Evolutionary conservation across 2,329 filamentous ascomycete species (phyloP).

Genomic region (Chrysoporthe cubensis): DNA sequence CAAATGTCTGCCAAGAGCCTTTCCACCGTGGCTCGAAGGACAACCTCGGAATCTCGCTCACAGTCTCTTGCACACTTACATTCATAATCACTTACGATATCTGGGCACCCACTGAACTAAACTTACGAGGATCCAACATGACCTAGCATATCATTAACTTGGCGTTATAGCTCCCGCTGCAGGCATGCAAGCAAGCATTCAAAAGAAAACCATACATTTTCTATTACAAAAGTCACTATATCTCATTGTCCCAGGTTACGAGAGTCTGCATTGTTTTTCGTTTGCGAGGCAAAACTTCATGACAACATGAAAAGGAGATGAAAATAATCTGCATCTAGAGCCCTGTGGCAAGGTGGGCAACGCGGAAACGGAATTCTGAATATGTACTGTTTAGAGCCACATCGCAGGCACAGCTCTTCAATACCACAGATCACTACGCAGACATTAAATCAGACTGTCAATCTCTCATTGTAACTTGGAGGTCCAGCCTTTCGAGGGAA

Average conservation of each 20-base stretch:
- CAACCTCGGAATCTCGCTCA: neutral
- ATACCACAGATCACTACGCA: neutral
- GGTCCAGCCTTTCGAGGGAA: neutral
- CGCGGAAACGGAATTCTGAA: neutral
- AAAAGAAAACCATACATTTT: neutral
- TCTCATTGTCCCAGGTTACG: neutral
- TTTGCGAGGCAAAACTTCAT: neutral
- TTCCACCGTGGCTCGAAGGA: neutral
- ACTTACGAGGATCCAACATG: neutral
- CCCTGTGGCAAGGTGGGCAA: neutral
- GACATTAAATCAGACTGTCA: neutral
- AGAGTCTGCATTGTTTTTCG: neutral
- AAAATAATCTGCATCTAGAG: neutral
- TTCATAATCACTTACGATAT: slow-evolving; percentile 7
- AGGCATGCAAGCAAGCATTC: neutral
- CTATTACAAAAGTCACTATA: neutral
- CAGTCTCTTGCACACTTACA: neutral
- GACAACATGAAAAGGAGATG: neutral
- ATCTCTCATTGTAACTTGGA: neutral
- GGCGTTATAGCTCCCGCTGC: neutral
- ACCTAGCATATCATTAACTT: slow-evolving; percentile 1
- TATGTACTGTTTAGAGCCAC: neutral
- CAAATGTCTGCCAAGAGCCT: neutral
- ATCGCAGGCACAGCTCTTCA: neutral
- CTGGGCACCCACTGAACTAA: neutral